phyloP scores from a whole-genome alignment of 805 yeast genomes.

The Tetrapisispora arboricola region DNA sequence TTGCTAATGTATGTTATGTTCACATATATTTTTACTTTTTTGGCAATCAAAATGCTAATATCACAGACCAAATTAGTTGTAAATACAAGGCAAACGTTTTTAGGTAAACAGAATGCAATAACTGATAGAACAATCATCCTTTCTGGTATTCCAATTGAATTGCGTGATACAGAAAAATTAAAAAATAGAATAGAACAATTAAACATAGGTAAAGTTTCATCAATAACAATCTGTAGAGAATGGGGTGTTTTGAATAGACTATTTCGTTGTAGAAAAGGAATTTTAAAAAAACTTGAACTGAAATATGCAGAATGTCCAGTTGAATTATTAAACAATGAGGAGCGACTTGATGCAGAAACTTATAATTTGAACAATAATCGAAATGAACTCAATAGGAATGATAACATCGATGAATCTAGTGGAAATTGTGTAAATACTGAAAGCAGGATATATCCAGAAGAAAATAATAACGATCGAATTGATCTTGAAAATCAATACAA shows the following conservation, averaged over 20 bases:
- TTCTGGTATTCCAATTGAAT: constrained; percentile 78
- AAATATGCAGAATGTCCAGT: constrained; percentile 30
- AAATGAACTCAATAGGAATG: not conserved
- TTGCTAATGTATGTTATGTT: constrained; percentile 78
- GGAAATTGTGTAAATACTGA: no score
- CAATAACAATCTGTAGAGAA: constrained; percentile 73
- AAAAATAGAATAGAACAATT: constrained; percentile 66
- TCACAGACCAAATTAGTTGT: constrained; percentile 68
- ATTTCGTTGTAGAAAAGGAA: constrained; percentile 45
- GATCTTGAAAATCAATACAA: not conserved
- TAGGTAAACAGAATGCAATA: constrained; percentile 79
- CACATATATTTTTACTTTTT: constrained; percentile 73
- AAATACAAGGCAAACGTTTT: constrained; percentile 62
- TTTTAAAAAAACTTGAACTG: constrained; percentile 51
- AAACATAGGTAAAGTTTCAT: constrained; percentile 69
- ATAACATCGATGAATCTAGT: no score
- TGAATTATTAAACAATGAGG: constrained; percentile 1
- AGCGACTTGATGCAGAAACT: constrained; percentile 20
- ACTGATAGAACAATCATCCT: constrained; percentile 85
- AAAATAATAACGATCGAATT: not conserved
- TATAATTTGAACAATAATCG: constrained; percentile 13
- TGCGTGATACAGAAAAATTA: constrained; percentile 62
- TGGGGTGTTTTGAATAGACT: constrained; percentile 69
- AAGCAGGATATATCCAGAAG: not conserved
- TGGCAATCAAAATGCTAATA: constrained; percentile 50